Conservation (phyloP, 805 yeast genomes). For the Torulaspora gathmanii region DNA sequence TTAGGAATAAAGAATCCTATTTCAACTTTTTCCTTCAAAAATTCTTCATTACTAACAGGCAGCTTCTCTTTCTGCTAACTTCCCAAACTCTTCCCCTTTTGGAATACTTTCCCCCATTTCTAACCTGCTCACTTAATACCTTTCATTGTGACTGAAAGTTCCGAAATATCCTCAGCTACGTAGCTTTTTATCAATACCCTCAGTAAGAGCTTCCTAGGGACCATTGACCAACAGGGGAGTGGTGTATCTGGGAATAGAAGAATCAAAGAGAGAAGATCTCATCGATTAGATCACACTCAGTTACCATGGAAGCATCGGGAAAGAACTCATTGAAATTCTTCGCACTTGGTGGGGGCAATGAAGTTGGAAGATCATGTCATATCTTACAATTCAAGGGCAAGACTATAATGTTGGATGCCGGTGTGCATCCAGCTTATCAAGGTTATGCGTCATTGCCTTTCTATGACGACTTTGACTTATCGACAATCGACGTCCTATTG, state of each 20-base stretch:
- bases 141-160: not conserved
- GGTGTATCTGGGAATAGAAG: constrained; percentile 8
- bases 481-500: constrained; percentile 77
- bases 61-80: constrained; percentile 11
- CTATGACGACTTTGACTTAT: constrained; percentile 89
- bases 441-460: constrained; percentile 92
- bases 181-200: not conserved
- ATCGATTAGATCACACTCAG: not conserved
- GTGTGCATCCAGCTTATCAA: constrained; percentile 91
- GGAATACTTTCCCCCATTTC: constrained; percentile 9
- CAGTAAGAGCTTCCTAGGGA: constrained; percentile 3
- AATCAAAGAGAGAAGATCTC: not conserved
- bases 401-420: constrained; percentile 95
- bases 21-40: not conserved
- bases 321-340: constrained; percentile 56
- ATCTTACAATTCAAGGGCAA: constrained; percentile 88
- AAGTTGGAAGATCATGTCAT: constrained; percentile 96
- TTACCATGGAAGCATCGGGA: constrained; percentile 15
- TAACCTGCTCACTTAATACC: not conserved
- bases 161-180: not conserved
- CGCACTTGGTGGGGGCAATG: constrained; percentile 96
- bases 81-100: constrained; percentile 17
- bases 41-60: constrained; percentile 8
- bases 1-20: not conserved
- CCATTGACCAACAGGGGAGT: constrained; percentile 12